Conservation (phyloP, 495 filamentous ascomycete genomes). For the Podospora pseudocomata region DNA sequence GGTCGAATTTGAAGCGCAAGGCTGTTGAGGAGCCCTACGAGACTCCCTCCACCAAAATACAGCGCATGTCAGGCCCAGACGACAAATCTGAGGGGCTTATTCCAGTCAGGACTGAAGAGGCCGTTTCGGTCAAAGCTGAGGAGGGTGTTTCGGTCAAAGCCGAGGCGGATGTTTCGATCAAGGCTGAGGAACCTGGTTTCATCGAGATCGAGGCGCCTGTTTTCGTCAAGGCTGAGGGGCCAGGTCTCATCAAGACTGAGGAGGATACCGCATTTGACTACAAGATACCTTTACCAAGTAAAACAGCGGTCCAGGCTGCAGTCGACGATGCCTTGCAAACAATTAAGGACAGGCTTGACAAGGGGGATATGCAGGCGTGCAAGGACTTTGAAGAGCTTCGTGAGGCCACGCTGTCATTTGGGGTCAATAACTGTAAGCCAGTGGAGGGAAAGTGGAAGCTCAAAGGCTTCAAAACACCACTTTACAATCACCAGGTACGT, state of each 20-base stretch:
- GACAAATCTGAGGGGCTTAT: neutral
- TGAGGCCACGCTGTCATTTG: constrained; percentile 1
- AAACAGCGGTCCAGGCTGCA: neutral
- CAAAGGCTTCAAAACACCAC: constrained; percentile 35
- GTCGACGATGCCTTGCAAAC: neutral
- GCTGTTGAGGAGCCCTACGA: neutral
- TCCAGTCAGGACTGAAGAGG: neutral
- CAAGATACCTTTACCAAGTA: neutral
- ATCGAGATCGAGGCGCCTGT: too few relatives aligned
- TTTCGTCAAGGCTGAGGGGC: too few relatives aligned
- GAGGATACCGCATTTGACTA: neutral
- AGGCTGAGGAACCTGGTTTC: too few relatives aligned
- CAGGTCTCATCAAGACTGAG: neutral
- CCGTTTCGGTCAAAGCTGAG: too few relatives aligned
- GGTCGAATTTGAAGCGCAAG: neutral
- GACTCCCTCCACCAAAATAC: neutral
- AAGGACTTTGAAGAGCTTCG: neutral
- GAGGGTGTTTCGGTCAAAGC: too few relatives aligned
- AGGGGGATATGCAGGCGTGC: neutral
- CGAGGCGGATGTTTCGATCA: too few relatives aligned
- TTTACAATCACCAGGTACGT: constrained; percentile 40
- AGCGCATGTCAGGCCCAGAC: neutral
- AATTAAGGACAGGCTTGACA: neutral
- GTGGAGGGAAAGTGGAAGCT: constrained; percentile 12
- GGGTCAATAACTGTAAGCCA: neutral